Evolutionary conservation across 768 basidiomycete species (phyloP).

Genomic region (Artomyces pyxidatus): DNA sequence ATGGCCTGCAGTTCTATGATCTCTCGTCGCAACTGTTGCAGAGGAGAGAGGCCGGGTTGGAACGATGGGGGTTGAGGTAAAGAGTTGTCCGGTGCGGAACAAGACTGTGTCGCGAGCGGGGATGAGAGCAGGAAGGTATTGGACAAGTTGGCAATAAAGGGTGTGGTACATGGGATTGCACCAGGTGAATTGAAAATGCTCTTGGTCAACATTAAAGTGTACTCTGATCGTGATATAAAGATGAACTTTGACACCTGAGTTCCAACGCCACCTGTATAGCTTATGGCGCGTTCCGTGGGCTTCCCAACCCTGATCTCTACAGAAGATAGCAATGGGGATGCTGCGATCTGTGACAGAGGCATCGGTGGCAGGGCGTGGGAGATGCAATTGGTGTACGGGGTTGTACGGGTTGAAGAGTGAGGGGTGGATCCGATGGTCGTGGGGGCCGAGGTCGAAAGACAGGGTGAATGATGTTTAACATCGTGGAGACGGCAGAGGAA

Average conservation of each 20-base stretch:
- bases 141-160: too few species aligned
- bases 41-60: too few species aligned
- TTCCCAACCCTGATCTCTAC: not conserved
- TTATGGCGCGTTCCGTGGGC: not conserved
- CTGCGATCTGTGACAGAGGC: too few species aligned
- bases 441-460: not conserved
- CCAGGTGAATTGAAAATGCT: not conserved
- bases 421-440: not conserved
- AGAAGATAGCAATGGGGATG: not conserved
- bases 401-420: not conserved
- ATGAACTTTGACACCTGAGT: not conserved
- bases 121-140: too few species aligned
- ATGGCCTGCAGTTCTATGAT: too few species aligned
- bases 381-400: not conserved
- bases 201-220: not conserved
- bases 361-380: too few species aligned
- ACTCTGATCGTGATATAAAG: not conserved
- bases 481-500: not conserved
- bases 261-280: not conserved
- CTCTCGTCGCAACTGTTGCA: too few species aligned
- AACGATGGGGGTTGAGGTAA: too few species aligned
- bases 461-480: not conserved
- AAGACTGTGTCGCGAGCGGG: too few species aligned
- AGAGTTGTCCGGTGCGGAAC: too few species aligned
- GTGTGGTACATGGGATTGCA: not conserved